Conservation (phyloP, 192 early-diverging fungal genomes). For the Allomyces macrogynus region DNA sequence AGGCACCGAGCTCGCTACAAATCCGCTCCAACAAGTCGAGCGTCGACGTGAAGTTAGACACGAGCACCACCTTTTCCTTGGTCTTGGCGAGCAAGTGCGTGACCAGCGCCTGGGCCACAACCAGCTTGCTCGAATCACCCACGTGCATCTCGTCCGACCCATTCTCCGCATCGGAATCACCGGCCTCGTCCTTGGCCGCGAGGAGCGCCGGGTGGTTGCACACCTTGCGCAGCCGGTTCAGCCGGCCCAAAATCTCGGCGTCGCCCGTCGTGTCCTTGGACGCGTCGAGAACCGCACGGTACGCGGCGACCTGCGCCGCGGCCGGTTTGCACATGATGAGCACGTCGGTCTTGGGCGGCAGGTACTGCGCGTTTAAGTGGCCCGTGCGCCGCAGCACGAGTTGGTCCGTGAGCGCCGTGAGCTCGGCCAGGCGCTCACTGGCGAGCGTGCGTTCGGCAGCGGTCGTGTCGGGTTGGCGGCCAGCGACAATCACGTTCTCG, state of each 20-base stretch:
- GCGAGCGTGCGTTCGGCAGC: background rate
- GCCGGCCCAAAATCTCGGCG: constrained; percentile 18
- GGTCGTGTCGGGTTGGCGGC: background rate
- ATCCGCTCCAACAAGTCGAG: constrained; percentile 33
- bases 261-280: constrained; percentile 11
- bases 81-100: constrained; percentile 6
- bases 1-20: constrained; percentile 12
- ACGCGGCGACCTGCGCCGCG: constrained; percentile 15
- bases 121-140: constrained; percentile 12
- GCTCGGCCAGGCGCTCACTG: constrained; percentile 3
- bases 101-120: constrained; percentile 1
- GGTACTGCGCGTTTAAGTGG: constrained; percentile 22
- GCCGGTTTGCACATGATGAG: constrained; percentile 31
- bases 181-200: background rate
- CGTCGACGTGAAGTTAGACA: constrained; percentile 43
- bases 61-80: constrained; percentile 35
- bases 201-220: constrained; percentile 15
- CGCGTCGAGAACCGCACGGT: constrained; percentile 10
- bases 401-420: constrained; percentile 16
- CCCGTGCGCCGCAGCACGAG: constrained; percentile 42
- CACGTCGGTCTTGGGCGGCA: constrained; percentile 36
- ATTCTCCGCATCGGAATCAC: too few relatives aligned
- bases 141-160: constrained; percentile 5
- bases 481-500: constrained; percentile 8
- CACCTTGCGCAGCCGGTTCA: constrained; percentile 20